These are phyloP conservation scores for Straminergon stramineum DNA, from an alignment of 225 moss, liverwort and hornwort species.

Conservation along the genomic window DNA sequence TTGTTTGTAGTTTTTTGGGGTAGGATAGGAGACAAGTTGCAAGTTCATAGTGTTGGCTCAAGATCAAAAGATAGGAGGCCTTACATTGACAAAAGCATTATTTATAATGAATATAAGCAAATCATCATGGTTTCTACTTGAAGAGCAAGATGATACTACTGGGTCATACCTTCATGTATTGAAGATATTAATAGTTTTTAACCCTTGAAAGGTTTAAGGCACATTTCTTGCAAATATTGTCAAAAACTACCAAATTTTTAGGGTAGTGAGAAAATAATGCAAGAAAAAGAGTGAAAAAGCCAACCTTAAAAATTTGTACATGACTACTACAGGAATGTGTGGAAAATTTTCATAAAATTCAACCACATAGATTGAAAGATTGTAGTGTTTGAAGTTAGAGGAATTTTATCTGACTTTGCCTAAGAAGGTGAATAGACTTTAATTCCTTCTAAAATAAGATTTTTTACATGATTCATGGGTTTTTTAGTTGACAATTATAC, in stretches of 20 bases:
- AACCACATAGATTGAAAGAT: not conserved
- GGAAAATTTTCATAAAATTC: not conserved
- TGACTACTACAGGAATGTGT: not conserved
- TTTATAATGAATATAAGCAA: not conserved
- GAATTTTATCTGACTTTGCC: rapidly evolving
- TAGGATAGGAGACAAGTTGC: rapidly evolving
- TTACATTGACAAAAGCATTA: no score
- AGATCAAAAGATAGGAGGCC: not conserved
- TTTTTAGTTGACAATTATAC: not conserved
- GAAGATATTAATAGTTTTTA: not conserved
- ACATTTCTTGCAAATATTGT: not conserved
- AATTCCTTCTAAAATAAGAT: not conserved
- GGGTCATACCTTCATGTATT: not conserved
- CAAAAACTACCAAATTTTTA: not conserved
- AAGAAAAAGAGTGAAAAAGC: no score
- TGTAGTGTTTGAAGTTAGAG: not conserved
- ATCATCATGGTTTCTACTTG: not conserved
- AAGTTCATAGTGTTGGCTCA: no score
- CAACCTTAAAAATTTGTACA: not conserved
- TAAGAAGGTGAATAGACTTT: rapidly evolving
- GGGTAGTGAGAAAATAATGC: not conserved
- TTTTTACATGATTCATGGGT: not conserved
- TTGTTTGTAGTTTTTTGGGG: not conserved
- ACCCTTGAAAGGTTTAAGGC: rapidly evolving
- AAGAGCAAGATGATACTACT: not conserved